Base-by-base conservation (phyloP, 2,329 filamentous ascomycete species). In the Mycosphaerella arachidis region DNA sequence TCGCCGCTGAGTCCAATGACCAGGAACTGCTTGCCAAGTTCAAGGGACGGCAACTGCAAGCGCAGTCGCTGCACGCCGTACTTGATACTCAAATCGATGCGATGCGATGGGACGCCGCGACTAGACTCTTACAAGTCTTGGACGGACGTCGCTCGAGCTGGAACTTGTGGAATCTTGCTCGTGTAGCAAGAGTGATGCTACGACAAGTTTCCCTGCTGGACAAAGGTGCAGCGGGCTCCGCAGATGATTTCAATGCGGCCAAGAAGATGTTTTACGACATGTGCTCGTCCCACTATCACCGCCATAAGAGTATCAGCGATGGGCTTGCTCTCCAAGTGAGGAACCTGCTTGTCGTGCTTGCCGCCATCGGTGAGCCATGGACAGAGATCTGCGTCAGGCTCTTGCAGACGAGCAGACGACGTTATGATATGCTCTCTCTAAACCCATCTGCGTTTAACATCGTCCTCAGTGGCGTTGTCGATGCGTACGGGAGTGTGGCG, bases 391-490 rank as follows among this genome's bases (percentile, higher is more conserved):
- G 63, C 35, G 43, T 29, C 30, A 29, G 31, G 35, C 20, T 63
- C 10, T 56, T 45, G 45, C 33, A 13, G 31, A 31, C 30, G 3
- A 30, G 20, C 8, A 35, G 35, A 7, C 48, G 55, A 20, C 43
- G 35, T 24, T 57, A 58, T 35, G 51, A 66, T 31, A 30, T 53
- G 27, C 65, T 70, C 48, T 43, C 27, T 13, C 52, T 71, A 9
- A 50, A 40, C 12, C 66, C 75, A 0, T 67, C 70, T 3, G 71
- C 79, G 6, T 85, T 86, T 75, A 81, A 84, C 61, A 66, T 69
- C 18, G 62, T 85, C 6, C 79, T 89, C 6, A 74, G 78, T 48
- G 82, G 81, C n/a, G 74, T 86, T 8, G 78, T 83, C 2, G 76
- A 80, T 30, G 74, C 74, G 0, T 77, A 79, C 51, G 81, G 80